Evolutionary conservation across 371 early-diverging fungal species (phyloP).

Genomic region (Mortierella sp.): DNA sequence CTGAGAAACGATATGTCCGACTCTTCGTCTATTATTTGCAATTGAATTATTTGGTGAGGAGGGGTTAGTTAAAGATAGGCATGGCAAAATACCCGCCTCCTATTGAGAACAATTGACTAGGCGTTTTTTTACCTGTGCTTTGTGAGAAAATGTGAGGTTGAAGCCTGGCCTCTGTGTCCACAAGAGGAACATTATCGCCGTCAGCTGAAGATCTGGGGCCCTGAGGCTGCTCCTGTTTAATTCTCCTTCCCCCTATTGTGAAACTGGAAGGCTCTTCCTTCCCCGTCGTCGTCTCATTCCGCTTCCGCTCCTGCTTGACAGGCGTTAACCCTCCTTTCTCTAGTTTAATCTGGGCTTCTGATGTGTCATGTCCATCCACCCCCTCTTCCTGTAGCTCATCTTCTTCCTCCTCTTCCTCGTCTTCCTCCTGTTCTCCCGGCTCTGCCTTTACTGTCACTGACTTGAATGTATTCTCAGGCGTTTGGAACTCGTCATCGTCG

Average conservation of each 20-base stretch:
- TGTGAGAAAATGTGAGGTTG: background rate
- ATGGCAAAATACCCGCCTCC: no score
- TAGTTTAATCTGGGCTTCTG: background rate
- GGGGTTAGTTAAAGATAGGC: background rate
- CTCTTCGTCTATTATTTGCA: background rate
- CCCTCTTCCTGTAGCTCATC: background rate
- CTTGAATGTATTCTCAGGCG: no score
- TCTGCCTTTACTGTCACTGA: background rate
- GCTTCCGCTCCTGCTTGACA: background rate
- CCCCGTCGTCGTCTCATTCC: background rate
- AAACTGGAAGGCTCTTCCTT: background rate
- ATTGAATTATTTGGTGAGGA: no score
- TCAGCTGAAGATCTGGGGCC: no score
- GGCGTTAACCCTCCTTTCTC: background rate
- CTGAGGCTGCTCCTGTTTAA: background rate
- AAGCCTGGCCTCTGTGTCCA: background rate
- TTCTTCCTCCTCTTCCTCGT: background rate
- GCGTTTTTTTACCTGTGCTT: background rate
- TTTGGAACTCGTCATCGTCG: background rate
- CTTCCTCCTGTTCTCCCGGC: background rate
- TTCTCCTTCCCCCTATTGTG: background rate
- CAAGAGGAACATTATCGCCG: background rate
- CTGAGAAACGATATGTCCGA: background rate
- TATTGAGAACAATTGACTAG: background rate
- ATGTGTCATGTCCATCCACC: background rate